Percentiles rank a stretch among this genome's conserved stretches.
Conservation (phyloP, 768 basidiomycete species). For the Mycena indigotica region DNA sequence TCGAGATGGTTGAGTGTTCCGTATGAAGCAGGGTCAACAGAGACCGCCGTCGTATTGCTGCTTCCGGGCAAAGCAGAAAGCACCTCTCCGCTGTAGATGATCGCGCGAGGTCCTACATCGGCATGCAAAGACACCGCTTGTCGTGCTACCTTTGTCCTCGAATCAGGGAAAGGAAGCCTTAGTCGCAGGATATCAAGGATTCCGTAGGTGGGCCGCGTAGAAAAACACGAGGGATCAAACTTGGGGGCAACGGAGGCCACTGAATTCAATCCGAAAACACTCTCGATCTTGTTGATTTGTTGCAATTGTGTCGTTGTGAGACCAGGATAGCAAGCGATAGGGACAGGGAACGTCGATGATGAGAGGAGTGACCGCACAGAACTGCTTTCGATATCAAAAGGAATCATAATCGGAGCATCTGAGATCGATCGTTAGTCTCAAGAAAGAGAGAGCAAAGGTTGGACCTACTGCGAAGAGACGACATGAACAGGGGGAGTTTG, state of each 20-base stretch:
- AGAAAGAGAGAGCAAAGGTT: constrained; percentile 45
- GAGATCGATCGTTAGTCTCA: background rate
- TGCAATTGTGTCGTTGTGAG: constrained; percentile 42
- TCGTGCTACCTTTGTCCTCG: constrained; percentile 40
- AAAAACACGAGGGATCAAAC: constrained; percentile 56
- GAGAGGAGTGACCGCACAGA: constrained; percentile 44
- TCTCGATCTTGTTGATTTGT: constrained; percentile 51
- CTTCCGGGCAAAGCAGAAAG: constrained; percentile 51
- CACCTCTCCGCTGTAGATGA: constrained; percentile 54
- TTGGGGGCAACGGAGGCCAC: constrained; percentile 29
- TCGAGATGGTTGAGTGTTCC: constrained; percentile 57
- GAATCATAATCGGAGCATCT: constrained; percentile 22
- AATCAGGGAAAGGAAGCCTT: constrained; percentile 58
- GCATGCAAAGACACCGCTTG: constrained; percentile 53
- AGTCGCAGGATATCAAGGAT: constrained; percentile 58
- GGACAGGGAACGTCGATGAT: constrained; percentile 57
- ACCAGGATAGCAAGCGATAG: constrained; percentile 62
- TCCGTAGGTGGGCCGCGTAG: constrained; percentile 63
- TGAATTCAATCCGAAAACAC: constrained; percentile 52
- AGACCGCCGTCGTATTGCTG: constrained; percentile 31
- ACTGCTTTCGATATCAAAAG: constrained; percentile 28
- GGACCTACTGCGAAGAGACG: constrained; percentile 38
- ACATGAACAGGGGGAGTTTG: constrained; percentile 50
- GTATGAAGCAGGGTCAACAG: constrained; percentile 52
- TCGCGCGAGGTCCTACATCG: constrained; percentile 48